These are phyloP conservation scores for Arthrobotrys sphaeroides DNA, from an alignment of 2,329 filamentous ascomycete species.

Conservation along the genomic window DNA sequence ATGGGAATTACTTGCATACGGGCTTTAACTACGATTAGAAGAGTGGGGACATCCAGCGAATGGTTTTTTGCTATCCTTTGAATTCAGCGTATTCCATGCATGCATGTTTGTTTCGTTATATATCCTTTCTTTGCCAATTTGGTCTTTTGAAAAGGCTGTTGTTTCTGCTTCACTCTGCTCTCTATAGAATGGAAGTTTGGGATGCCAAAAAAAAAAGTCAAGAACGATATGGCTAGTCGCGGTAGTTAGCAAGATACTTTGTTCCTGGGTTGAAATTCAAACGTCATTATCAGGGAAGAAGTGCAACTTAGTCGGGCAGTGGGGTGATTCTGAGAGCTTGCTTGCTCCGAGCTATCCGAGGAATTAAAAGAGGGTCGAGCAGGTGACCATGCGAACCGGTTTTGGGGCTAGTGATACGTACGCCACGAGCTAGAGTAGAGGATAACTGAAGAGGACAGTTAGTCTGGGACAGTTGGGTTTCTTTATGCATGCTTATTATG, in stretches of 20 bases:
- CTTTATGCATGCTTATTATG: neutral
- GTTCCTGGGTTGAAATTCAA: neutral
- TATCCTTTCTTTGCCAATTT: neutral
- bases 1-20: constrained; percentile 9
- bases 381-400: neutral
- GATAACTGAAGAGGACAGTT: neutral
- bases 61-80: neutral
- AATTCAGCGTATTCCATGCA: neutral
- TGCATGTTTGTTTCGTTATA: neutral
- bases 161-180: neutral
- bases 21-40: neutral
- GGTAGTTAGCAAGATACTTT: neutral
- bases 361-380: neutral
- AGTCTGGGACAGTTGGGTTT: no score
- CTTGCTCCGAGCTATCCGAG: constrained; percentile 3
- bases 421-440: no score
- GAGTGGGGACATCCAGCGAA: neutral
- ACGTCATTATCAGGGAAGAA: neutral
- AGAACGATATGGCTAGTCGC: no score
- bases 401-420: neutral
- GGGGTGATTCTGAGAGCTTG: no score
- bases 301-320: neutral
- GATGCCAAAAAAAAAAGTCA: constrained; percentile 6
- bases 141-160: constrained; percentile 12
- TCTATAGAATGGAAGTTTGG: constrained; percentile 1